Evolutionary conservation across 805 yeast species (phyloP).

Genomic region (Starmerella gropengiesseri): DNA sequence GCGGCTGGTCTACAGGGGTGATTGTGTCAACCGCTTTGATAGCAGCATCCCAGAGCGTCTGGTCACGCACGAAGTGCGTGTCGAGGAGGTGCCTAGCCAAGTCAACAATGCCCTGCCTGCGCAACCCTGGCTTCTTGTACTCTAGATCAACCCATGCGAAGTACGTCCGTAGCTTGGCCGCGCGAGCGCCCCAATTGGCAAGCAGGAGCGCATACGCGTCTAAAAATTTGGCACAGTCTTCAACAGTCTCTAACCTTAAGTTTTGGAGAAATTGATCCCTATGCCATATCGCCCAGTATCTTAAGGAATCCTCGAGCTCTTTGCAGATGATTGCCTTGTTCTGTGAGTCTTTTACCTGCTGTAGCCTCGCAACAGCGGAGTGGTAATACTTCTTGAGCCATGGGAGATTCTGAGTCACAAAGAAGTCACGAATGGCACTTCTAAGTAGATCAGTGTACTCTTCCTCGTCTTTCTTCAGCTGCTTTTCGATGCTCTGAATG

Average conservation of each 20-base stretch:
- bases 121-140: not conserved
- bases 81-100: not conserved
- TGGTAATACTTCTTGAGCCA: not conserved
- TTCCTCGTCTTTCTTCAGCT: not conserved
- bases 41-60: not conserved
- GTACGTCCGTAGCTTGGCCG: not conserved
- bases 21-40: not conserved
- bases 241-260: not conserved
- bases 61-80: conserved; percentile 1
- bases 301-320: not conserved
- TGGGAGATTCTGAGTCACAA: not conserved
- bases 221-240: not conserved
- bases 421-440: conserved; percentile 1
- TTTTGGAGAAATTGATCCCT: not conserved
- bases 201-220: not conserved
- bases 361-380: not conserved
- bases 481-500: not conserved
- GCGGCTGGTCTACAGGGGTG: not conserved
- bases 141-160: conserved; percentile 1
- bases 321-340: not conserved
- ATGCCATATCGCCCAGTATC: conserved; percentile 2
- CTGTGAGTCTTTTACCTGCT: not conserved
- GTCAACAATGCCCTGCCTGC: not conserved
- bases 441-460: not conserved
- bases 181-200: conserved; percentile 1